Percentiles rank a stretch among this genome's conserved stretches.
Evolutionary conservation across 208 protist species (phyloP).

Genomic region (Leishmania guyanensis): DNA sequence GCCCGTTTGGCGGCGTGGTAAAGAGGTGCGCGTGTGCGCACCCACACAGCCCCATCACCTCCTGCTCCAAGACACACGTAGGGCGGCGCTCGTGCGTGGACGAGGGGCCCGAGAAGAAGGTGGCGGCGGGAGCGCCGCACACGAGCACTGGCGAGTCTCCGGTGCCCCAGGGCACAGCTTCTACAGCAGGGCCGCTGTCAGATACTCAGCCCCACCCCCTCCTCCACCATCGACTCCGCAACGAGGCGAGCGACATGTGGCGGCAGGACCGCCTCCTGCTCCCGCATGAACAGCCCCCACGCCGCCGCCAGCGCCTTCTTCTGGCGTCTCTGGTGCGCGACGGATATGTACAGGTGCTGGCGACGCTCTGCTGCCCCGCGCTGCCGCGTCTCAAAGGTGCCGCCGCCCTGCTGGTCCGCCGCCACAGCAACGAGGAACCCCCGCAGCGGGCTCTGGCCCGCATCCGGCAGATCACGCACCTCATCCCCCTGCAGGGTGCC

Average conservation of each 20-base stretch:
- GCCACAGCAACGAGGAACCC: constrained; percentile 13
- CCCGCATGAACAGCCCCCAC: constrained; percentile 38
- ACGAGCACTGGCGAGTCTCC: background rate
- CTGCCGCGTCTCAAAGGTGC: constrained; percentile 46
- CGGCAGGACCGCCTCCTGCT: constrained; percentile 32
- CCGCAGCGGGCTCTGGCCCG: background rate
- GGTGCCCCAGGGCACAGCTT: background rate
- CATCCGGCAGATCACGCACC: background rate
- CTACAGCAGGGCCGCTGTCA: constrained; percentile 55
- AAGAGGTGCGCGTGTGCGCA: background rate
- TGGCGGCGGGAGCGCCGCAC: background rate
- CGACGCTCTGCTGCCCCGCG: constrained; percentile 25
- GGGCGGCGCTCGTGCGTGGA: background rate
- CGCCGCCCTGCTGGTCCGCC: constrained; percentile 6
- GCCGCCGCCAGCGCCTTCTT: constrained; percentile 28
- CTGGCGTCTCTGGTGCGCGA: constrained; percentile 41
- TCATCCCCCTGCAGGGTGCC: background rate
- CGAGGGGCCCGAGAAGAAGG: background rate
- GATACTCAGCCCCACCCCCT: constrained; percentile 62
- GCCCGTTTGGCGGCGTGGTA: background rate
- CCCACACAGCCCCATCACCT: background rate
- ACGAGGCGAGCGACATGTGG: constrained; percentile 34
- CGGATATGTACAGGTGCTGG: constrained; percentile 53
- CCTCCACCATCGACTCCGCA: constrained; percentile 46
- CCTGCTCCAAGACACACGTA: background rate